Percentiles rank a stretch among this genome's conserved stretches.
phyloP scores from a whole-genome alignment of 2,329 filamentous ascomycete species.

The Pseudocercospora vitis region DNA sequence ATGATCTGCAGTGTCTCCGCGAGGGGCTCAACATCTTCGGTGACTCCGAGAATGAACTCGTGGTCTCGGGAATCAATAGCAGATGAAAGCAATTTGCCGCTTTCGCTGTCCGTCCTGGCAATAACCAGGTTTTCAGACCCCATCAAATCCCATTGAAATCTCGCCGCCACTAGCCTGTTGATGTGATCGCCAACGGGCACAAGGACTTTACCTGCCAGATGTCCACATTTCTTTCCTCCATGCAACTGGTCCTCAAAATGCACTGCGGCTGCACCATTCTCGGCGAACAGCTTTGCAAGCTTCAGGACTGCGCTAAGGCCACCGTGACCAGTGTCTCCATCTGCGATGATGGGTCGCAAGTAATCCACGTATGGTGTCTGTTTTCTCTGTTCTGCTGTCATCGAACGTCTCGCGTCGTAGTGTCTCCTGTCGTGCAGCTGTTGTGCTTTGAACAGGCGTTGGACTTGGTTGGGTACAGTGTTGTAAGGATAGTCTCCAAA shows the following conservation, averaged over 20 bases:
- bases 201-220: conserved; percentile 92
- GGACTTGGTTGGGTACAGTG: conserved; percentile 96
- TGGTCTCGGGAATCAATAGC: conserved; percentile 93
- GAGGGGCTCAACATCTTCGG: conserved; percentile 74
- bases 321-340: conserved; percentile 93
- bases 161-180: conserved; percentile 84
- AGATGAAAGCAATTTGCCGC: conserved; percentile 83
- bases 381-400: conserved; percentile 70
- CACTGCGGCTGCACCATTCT: conserved; percentile 92
- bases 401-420: conserved; percentile 78
- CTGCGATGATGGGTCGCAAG: conserved; percentile 89
- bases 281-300: conserved; percentile 93
- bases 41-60: conserved; percentile 89
- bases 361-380: conserved; percentile 86
- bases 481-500: conserved; percentile 99
- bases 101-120: conserved; percentile 92
- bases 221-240: conserved; percentile 97
- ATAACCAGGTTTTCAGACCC: conserved; percentile 92
- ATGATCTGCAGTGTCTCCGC: conserved; percentile 87
- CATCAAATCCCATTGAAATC: conserved; percentile 99
- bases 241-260: conserved; percentile 98
- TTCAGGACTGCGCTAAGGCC: conserved; percentile 91
- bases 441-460: conserved; percentile 93
- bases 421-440: conserved; percentile 96
- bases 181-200: conserved; percentile 95